Percentiles rank a stretch among this genome's conserved stretches.
Evolutionary conservation across 305 asterid species (phyloP).

Genomic region (Fraxinus latifolia): DNA sequence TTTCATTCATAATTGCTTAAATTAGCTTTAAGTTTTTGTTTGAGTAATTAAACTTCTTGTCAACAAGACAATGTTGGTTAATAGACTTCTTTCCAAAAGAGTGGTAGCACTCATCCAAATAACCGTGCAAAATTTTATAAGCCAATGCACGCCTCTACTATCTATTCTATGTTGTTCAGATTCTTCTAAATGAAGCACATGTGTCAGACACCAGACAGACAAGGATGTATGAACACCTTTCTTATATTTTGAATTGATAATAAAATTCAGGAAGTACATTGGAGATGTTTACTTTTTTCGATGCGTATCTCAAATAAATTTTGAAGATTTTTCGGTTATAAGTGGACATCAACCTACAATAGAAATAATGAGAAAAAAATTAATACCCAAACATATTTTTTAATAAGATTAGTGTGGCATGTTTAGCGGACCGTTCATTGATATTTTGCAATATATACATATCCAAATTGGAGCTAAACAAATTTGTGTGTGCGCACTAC

Average conservation of each 20-base stretch:
- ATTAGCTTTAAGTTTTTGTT: background rate
- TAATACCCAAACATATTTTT: background rate
- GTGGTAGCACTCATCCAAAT: background rate
- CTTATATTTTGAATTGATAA: background rate
- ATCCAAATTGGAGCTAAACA: background rate
- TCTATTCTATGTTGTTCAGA: background rate
- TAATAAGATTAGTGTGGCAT: background rate
- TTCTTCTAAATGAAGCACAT: background rate
- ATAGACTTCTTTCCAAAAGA: background rate
- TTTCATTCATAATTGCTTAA: background rate
- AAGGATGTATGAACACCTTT: background rate
- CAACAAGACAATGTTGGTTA: background rate
- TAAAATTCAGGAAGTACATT: background rate
- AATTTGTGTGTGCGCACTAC: background rate
- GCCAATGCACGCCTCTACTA: background rate
- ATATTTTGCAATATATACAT: background rate
- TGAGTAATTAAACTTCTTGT: background rate
- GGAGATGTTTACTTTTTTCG: background rate
- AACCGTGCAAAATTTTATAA: background rate
- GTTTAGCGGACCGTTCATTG: background rate
- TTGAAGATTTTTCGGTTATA: background rate
- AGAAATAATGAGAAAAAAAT: background rate
- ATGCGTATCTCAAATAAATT: background rate
- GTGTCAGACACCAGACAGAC: background rate
- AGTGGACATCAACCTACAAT: background rate